These are phyloP conservation scores for Penicillium pulvis DNA, from an alignment of 495 filamentous ascomycete genomes.

Conservation along the genomic window DNA sequence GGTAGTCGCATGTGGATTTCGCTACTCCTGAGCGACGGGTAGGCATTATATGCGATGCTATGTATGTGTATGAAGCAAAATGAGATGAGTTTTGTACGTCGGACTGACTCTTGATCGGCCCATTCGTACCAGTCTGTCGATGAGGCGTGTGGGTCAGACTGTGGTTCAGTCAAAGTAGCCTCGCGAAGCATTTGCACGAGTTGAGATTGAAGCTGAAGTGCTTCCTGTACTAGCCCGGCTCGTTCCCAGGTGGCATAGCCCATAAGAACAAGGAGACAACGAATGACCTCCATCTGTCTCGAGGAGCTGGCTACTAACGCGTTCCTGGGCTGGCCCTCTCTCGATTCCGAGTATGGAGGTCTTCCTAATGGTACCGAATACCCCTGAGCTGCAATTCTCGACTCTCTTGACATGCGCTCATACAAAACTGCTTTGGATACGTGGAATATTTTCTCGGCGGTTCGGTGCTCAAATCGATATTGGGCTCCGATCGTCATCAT, in stretches of 20 bases:
- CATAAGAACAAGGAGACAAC: constrained; percentile 40
- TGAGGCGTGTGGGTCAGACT: constrained; percentile 23
- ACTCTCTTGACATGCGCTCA: constrained; percentile 33
- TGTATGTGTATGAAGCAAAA: constrained; percentile 45
- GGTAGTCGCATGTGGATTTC: constrained; percentile 42
- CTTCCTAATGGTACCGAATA: constrained; percentile 18
- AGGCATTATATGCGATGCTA: constrained; percentile 43
- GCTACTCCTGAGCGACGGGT: constrained; percentile 41
- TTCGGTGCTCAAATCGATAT: constrained; percentile 41
- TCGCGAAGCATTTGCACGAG: constrained; percentile 39
- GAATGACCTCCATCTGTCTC: constrained; percentile 38
- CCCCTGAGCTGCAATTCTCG: constrained; percentile 17
- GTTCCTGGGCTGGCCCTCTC: constrained; percentile 9
- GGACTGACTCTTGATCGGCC: constrained; percentile 42
- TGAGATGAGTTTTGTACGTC: constrained; percentile 40
- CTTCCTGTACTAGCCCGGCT: constrained; percentile 40
- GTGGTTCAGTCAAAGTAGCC: constrained; percentile 32
- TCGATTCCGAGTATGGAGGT: constrained; percentile 15
- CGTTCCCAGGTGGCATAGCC: constrained; percentile 44
- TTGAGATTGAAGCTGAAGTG: constrained; percentile 35
- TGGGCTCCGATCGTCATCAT: constrained; percentile 42
- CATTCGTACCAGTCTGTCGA: constrained; percentile 41
- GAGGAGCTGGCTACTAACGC: constrained; percentile 15
- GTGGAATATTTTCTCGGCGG: constrained; percentile 38
- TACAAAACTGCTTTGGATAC: constrained; percentile 38